These are phyloP conservation scores for Cucurbita ficifolia DNA, from an alignment of 306 rosid species.

Conservation along the genomic window DNA sequence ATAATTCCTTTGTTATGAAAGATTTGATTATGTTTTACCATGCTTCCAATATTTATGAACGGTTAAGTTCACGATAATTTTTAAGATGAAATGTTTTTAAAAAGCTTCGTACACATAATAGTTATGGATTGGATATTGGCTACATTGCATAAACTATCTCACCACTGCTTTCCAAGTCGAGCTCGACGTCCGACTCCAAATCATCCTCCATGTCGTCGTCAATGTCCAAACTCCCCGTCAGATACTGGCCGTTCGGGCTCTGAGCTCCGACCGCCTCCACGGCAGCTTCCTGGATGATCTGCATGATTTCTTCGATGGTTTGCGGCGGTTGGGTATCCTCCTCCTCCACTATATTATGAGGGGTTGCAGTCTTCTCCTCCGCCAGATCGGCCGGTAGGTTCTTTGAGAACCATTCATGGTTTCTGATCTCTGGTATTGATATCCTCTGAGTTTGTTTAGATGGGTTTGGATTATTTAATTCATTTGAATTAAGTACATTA, in stretches of 20 bases:
- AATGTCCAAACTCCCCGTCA: slow-evolving; percentile 58
- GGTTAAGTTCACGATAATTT: too few relatives aligned
- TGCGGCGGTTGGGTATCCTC: slow-evolving; percentile 47
- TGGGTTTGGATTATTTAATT: neutral
- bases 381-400: slow-evolving; percentile 66
- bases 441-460: slow-evolving; percentile 40
- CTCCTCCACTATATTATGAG: slow-evolving; percentile 51
- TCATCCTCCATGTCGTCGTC: slow-evolving; percentile 84
- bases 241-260: slow-evolving; percentile 36
- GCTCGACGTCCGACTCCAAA: slow-evolving; percentile 55
- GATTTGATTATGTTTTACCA: too few relatives aligned
- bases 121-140: too few relatives aligned
- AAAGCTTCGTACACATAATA: too few relatives aligned
- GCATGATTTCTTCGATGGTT: slow-evolving; percentile 71
- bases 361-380: slow-evolving; percentile 23
- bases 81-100: too few relatives aligned
- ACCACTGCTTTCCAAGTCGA: slow-evolving; percentile 80
- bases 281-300: slow-evolving; percentile 72
- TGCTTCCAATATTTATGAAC: too few relatives aligned
- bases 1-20: too few relatives aligned
- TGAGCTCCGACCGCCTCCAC: slow-evolving; percentile 48
- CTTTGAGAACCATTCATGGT: slow-evolving; percentile 74
- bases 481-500: neutral
- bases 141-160: slow-evolving; percentile 74
- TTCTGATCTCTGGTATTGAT: slow-evolving; percentile 62